These are phyloP conservation scores for Paralagenidium karlingii DNA, from an alignment of 352 stramenopile species.

Conservation along the genomic window DNA sequence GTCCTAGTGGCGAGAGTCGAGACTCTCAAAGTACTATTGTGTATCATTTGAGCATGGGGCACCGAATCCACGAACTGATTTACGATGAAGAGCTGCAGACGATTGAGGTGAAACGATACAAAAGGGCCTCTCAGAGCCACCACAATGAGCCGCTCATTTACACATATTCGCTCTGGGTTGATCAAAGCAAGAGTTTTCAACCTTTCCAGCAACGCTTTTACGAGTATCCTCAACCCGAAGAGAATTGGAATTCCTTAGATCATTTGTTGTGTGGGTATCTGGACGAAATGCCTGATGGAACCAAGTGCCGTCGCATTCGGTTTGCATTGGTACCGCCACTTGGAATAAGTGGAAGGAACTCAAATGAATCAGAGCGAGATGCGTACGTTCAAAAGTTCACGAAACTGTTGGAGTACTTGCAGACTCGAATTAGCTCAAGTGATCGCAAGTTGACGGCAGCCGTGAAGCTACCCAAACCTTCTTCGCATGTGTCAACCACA, in stretches of 20 bases:
- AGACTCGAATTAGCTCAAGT: conserved; percentile 39
- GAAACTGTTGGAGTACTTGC: conserved; percentile 53
- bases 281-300: conserved; percentile 55
- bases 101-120: conserved; percentile 70
- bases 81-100: conserved; percentile 59
- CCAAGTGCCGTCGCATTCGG: conserved; percentile 57
- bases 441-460: too few relatives aligned
- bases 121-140: conserved; percentile 26
- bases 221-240: conserved; percentile 46
- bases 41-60: conserved; percentile 68
- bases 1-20: conserved; percentile 6
- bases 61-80: conserved; percentile 71
- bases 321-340: conserved; percentile 40
- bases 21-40: conserved; percentile 14
- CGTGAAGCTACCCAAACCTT: too few relatives aligned
- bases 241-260: conserved; percentile 71
- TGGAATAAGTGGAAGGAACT: conserved; percentile 10
- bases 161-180: conserved; percentile 61
- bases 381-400: conserved; percentile 32
- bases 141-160: conserved; percentile 66
- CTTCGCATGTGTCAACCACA: too few relatives aligned
- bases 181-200: conserved; percentile 47
- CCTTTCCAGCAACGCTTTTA: conserved; percentile 61
- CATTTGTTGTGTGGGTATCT: conserved; percentile 66
- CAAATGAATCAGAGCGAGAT: conserved; percentile 8